Percentiles rank a stretch among this genome's conserved stretches.
Evolutionary conservation across 1,139 yeast genomes (phyloP).

Genomic region (Arxiozyma telluris): DNA sequence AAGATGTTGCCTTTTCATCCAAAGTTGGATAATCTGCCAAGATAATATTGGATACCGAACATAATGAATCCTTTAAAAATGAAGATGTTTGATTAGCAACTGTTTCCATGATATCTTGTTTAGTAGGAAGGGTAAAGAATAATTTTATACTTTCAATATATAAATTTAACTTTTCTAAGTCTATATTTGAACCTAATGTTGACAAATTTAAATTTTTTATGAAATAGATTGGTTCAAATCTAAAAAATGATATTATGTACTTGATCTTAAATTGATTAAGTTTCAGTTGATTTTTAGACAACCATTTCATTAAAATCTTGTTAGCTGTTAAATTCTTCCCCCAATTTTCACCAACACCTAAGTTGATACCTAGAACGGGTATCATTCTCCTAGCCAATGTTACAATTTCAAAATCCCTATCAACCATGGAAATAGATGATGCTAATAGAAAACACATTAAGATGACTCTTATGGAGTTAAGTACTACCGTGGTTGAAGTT

Average conservation of each 20-base stretch:
- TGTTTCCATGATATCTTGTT: constrained; percentile 12
- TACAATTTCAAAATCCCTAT: constrained; percentile 16
- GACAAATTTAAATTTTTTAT: constrained; percentile 13
- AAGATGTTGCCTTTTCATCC: constrained; percentile 19
- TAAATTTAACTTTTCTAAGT: constrained; percentile 16
- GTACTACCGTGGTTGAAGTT: constrained; percentile 22
- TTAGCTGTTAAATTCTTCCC: constrained; percentile 10
- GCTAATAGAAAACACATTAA: constrained; percentile 19
- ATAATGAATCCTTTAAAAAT: constrained; percentile 20
- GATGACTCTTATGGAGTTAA: constrained; percentile 23
- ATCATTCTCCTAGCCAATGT: constrained; percentile 24
- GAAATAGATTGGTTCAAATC: constrained; percentile 20
- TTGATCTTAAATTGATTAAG: constrained; percentile 19
- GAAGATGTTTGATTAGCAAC: constrained; percentile 17
- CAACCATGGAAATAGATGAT: constrained; percentile 22
- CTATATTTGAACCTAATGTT: constrained; percentile 10
- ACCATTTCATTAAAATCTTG: neutral
- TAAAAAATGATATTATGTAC: constrained; percentile 23
- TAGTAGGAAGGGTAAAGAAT: constrained; percentile 21
- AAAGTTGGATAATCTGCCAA: constrained; percentile 17
- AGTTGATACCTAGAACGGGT: constrained; percentile 16
- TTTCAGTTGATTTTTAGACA: constrained; percentile 4
- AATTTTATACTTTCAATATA: constrained; percentile 26
- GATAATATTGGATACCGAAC: constrained; percentile 21
- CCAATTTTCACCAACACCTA: constrained; percentile 19